These are phyloP conservation scores for Silybum marianum DNA, from an alignment of 129 eudicot genomes.

Conservation along the genomic window DNA sequence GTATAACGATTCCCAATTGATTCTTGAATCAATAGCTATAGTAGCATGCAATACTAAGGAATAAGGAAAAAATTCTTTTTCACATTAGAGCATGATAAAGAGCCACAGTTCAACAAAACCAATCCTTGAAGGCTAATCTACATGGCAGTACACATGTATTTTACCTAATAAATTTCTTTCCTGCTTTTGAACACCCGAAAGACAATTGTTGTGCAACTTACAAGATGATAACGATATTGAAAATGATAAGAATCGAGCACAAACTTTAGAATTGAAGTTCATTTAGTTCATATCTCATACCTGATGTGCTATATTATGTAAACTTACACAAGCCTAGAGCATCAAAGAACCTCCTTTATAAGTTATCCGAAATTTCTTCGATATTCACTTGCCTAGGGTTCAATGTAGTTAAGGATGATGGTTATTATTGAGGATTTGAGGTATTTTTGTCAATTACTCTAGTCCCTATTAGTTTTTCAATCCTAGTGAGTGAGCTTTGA, in stretches of 20 bases:
- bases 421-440: background rate
- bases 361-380: background rate
- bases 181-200: background rate
- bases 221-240: background rate
- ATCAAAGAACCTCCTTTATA: background rate
- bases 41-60: background rate
- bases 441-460: background rate
- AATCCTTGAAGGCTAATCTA: background rate
- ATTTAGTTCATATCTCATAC: background rate
- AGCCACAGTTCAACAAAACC: background rate
- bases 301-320: background rate
- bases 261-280: background rate
- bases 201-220: background rate
- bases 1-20: background rate
- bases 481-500: background rate
- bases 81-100: background rate
- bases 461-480: background rate
- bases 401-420: background rate
- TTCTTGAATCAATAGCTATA: background rate
- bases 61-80: background rate
- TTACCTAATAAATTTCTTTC: background rate
- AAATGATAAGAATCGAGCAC: background rate
- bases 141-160: background rate
- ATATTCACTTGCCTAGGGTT: background rate
- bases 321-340: background rate